Percentiles rank a stretch among this genome's conserved stretches.
Conservation (phyloP, 257 asterid species). For the Eustoma russellianum region DNA sequence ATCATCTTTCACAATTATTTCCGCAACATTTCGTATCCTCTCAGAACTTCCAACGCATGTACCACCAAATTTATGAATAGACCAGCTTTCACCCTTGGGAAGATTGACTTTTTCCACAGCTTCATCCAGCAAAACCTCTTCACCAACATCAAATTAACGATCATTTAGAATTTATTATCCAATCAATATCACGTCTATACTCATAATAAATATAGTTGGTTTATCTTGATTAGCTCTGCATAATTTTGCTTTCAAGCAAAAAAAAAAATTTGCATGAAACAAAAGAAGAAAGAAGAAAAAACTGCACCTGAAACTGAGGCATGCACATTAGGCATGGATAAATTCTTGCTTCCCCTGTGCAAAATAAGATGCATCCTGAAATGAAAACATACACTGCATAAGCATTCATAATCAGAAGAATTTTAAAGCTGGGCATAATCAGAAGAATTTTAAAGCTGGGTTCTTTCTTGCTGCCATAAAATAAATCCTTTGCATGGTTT, state of each 20-base stretch:
- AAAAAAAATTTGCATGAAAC: not conserved
- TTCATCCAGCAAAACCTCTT: conserved; percentile 46
- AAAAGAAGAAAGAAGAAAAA: conserved; percentile 6
- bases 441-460: not conserved
- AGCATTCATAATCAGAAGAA: not conserved
- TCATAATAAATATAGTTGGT: not conserved
- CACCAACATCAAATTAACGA: conserved; percentile 2
- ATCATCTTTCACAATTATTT: conserved; percentile 56
- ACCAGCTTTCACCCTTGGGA: conserved; percentile 86
- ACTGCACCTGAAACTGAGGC: conserved; percentile 72
- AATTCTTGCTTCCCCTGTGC: conserved; percentile 30
- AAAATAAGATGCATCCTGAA: conserved; percentile 40
- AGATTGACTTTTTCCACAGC: conserved; percentile 42
- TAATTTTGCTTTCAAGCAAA: not conserved
- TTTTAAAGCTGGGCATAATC: not conserved
- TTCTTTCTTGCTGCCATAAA: too few relatives aligned
- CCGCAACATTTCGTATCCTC: conserved; percentile 77
- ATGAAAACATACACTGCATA: not conserved
- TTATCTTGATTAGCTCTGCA: not conserved
- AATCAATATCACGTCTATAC: not conserved
- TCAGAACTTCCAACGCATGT: conserved; percentile 94
- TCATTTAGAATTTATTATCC: conserved; percentile 1
- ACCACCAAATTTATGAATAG: conserved; percentile 95
- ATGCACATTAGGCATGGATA: conserved; percentile 22
- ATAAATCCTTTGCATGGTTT: not conserved